These are phyloP conservation scores for Gardenia jasminoides DNA, from an alignment of 257 asterid species.

Conservation along the genomic window DNA sequence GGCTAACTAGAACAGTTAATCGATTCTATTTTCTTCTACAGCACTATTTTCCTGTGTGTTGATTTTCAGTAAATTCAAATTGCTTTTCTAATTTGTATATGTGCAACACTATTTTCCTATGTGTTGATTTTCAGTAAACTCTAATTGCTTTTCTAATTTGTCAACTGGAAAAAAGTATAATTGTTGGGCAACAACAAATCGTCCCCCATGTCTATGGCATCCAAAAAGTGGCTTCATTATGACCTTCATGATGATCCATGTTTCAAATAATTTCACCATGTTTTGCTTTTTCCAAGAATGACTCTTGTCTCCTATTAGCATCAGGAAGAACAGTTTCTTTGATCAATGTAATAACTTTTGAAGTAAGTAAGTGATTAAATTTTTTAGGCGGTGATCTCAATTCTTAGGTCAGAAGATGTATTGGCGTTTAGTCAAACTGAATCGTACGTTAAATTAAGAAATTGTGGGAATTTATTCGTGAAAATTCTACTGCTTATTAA, in stretches of 20 bases:
- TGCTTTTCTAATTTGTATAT: no score
- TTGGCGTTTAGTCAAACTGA: background rate
- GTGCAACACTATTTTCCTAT: no score
- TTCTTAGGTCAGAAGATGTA: background rate
- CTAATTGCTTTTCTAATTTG: no score
- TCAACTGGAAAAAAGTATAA: no score
- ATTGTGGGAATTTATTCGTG: background rate
- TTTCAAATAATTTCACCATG: background rate
- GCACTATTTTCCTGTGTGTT: no score
- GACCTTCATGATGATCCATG: background rate
- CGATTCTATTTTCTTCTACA: no score
- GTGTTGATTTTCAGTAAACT: no score
- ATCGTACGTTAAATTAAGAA: background rate
- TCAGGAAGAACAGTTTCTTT: slow-evolving; percentile 9
- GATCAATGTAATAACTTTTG: background rate
- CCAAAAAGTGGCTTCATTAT: slow-evolving; percentile 15
- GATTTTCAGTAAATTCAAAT: no score
- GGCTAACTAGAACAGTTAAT: no score
- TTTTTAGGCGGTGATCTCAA: background rate
- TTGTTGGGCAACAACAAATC: no score
- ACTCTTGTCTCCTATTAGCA: background rate
- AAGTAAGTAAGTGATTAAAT: background rate
- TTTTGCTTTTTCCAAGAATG: slow-evolving; percentile 18
- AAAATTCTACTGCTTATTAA: background rate
- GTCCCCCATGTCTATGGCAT: slow-evolving; percentile 43